These are phyloP conservation scores for Kluyveromyces marxianus DNA, from an alignment of 1,139 yeast species.

Conservation along the genomic window DNA sequence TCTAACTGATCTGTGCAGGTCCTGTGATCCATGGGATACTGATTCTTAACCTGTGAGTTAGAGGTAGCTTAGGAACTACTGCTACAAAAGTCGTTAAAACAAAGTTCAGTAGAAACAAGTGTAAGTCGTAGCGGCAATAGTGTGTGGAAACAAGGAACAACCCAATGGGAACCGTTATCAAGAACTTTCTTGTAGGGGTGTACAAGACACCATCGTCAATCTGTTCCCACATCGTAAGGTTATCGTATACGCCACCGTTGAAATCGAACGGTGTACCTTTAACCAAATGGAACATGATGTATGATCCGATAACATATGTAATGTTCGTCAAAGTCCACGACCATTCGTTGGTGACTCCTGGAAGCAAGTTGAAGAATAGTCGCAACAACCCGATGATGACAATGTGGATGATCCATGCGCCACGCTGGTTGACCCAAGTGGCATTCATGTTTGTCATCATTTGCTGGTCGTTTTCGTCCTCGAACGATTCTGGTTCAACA, in stretches of 20 bases:
- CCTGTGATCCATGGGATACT: conserved; percentile 43
- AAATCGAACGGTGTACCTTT: conserved; percentile 97
- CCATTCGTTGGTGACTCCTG: conserved; percentile 71
- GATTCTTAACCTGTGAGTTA: conserved; percentile 69
- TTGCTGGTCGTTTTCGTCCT: conserved; percentile 87
- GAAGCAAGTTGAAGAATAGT: conserved; percentile 68
- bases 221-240: conserved; percentile 98
- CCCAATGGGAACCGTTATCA: conserved; percentile 83
- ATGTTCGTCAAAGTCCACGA: conserved; percentile 92
- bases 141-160: conserved; percentile 84
- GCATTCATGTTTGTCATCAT: conserved; percentile 87
- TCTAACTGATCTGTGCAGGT: conserved; percentile 26
- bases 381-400: conserved; percentile 71
- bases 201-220: conserved; percentile 95
- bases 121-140: conserved; percentile 77
- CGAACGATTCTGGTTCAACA: conserved; percentile 87
- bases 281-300: conserved; percentile 92
- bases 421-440: conserved; percentile 91
- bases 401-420: conserved; percentile 91
- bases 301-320: conserved; percentile 84
- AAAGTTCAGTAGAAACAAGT: conserved; percentile 71
- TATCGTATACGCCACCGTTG: conserved; percentile 93
- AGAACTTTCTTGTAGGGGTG: conserved; percentile 91
- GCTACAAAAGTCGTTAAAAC: conserved; percentile 68
- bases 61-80: conserved; percentile 85